phyloP scores from a whole-genome alignment of 441 rosid genomes.

The Lepidium campestre region DNA sequence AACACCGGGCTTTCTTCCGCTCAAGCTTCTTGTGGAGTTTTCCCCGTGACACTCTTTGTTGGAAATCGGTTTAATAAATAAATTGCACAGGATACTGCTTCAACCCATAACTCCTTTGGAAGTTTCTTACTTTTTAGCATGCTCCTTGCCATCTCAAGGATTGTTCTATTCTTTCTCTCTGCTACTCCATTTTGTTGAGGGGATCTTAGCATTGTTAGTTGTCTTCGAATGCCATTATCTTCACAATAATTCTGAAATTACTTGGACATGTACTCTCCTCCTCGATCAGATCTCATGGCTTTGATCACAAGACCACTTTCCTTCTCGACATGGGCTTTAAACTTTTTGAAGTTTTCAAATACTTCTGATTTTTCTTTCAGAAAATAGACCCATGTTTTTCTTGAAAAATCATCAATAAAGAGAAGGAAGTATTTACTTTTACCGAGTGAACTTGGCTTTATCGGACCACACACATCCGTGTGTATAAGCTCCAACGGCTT shows the following conservation, averaged over 20 bases:
- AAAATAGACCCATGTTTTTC: too few species aligned
- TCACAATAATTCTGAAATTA: not conserved
- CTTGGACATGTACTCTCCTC: not conserved
- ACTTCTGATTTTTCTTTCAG: too few species aligned
- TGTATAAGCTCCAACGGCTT: not conserved
- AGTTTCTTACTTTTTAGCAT: not conserved
- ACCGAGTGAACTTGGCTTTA: not conserved
- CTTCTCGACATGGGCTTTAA: not conserved
- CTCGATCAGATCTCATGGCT: too few species aligned
- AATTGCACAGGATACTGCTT: not conserved
- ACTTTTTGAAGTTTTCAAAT: not conserved
- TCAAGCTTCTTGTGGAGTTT: too few species aligned
- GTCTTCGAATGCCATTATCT: not conserved
- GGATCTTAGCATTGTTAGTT: not conserved
- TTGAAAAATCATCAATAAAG: not conserved
- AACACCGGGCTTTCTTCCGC: too few species aligned
- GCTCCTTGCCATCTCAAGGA: not conserved
- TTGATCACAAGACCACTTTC: not conserved
- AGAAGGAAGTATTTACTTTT: not conserved
- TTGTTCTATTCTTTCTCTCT: not conserved
- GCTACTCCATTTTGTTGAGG: not conserved
- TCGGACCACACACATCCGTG: not conserved
- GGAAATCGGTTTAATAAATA: not conserved
- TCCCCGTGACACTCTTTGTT: too few species aligned
- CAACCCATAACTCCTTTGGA: not conserved